Evolutionary conservation across 352 stramenopile genomes (phyloP).

Genomic region (Pythium phragmitis): DNA sequence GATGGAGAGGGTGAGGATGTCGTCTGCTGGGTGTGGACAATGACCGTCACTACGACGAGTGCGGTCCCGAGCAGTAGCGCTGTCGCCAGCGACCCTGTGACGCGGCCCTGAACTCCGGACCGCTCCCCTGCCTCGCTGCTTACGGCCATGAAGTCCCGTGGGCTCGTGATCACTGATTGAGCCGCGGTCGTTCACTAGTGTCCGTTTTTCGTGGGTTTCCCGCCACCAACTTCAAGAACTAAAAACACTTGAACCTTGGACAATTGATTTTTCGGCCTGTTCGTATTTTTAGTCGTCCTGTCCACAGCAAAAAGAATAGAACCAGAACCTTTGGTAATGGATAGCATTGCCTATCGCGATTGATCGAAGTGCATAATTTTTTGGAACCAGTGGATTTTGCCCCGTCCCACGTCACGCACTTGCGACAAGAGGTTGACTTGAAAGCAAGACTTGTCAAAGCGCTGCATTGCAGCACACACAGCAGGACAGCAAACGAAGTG

Average conservation of each 20-base stretch:
- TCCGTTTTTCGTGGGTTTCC: not conserved
- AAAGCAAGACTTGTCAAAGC: too few species aligned
- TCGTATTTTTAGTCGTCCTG: conserved; percentile 14
- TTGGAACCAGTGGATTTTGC: not conserved
- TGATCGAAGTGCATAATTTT: not conserved
- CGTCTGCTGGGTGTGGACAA: not conserved
- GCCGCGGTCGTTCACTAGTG: not conserved
- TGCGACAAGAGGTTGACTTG: not conserved
- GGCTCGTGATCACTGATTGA: not conserved
- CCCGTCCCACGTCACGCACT: not conserved
- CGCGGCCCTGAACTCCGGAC: not conserved
- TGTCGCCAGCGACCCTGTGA: not conserved
- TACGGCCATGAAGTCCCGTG: not conserved
- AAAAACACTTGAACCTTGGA: conserved; percentile 5
- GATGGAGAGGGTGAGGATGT: not conserved
- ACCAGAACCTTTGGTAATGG: not conserved
- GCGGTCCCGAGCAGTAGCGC: conserved; percentile 12
- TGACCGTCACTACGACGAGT: not conserved
- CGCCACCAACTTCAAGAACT: conserved; percentile 6
- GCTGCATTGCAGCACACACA: too few species aligned
- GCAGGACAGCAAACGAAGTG: too few species aligned
- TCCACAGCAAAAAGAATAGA: not conserved
- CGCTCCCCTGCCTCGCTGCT: not conserved
- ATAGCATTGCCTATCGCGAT: conserved; percentile 1
- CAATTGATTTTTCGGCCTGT: conserved; percentile 7